Evolutionary conservation across 2,329 filamentous ascomycete genomes (phyloP).

Genomic region (Alternaria ethzedia): DNA sequence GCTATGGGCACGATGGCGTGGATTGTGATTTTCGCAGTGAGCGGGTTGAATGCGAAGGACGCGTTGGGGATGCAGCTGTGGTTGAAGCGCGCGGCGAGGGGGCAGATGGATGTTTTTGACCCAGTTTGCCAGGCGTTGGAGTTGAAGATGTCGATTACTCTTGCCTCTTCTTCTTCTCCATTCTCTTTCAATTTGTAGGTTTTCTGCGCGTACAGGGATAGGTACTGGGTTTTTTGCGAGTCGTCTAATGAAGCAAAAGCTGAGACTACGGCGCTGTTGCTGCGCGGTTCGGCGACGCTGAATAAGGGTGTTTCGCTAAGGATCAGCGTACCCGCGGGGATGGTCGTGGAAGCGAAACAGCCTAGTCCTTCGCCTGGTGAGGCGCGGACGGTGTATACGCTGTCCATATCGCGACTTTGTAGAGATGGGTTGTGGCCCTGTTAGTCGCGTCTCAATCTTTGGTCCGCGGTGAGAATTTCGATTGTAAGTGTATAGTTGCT

Average conservation of each 20-base stretch:
- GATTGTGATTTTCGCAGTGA: conserved; percentile 19
- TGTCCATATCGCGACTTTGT: conserved; percentile 13
- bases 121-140: conserved; percentile 29
- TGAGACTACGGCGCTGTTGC: conserved; percentile 16
- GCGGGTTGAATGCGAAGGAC: conserved; percentile 33
- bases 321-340: conserved; percentile 44
- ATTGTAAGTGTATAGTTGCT: neutral
- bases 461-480: neutral
- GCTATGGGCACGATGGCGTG: conserved; percentile 37
- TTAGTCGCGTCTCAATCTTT: neutral
- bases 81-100: conserved; percentile 42
- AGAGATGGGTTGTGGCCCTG: neutral
- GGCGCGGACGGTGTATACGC: conserved; percentile 22
- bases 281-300: conserved; percentile 33
- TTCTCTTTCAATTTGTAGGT: neutral
- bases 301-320: conserved; percentile 47
- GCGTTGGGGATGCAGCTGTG: conserved; percentile 46
- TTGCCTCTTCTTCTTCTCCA: conserved; percentile 3
- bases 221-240: conserved; percentile 19
- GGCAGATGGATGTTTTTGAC: conserved; percentile 33
- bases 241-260: conserved; percentile 13
- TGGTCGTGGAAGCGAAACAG: conserved; percentile 39
- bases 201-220: conserved; percentile 18
- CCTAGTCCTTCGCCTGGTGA: conserved; percentile 47
- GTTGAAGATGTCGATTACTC: conserved; percentile 29